phyloP scores from a whole-genome alignment of 1,284 basidiomycete species.

The Irpex sp. region DNA sequence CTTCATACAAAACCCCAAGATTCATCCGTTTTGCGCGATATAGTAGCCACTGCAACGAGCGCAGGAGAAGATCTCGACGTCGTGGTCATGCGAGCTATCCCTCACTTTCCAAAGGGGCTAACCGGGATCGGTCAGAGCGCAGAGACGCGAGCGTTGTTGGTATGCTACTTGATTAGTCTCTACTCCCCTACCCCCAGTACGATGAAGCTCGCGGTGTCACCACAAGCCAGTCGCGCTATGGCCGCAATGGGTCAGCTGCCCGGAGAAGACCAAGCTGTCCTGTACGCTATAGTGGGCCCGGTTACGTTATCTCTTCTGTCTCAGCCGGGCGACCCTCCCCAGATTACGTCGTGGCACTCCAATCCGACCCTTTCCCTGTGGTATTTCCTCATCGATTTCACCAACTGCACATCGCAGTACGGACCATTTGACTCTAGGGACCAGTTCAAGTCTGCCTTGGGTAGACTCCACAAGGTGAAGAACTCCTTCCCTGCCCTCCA shows the following conservation, averaged over 20 bases:
- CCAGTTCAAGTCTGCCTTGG: neutral
- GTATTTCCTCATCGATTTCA: neutral
- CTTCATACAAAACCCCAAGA: neutral
- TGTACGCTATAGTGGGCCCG: neutral
- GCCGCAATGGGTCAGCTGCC: neutral
- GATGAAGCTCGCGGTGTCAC: neutral
- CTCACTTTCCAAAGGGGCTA: neutral
- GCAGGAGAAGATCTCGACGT: neutral
- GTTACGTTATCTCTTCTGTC: neutral
- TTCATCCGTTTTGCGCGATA: neutral
- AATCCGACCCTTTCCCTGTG: neutral
- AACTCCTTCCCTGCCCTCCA: neutral
- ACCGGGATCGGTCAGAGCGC: conserved; percentile 1
- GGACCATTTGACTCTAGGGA: neutral
- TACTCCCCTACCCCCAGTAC: neutral
- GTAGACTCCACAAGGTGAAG: neutral
- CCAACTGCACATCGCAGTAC: neutral
- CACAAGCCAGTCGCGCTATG: neutral
- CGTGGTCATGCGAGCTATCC: neutral
- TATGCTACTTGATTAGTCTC: conserved; percentile 3
- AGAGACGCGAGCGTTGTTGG: conserved; percentile 5
- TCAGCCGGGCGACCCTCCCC: neutral
- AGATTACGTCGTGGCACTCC: neutral
- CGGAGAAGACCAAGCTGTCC: neutral
- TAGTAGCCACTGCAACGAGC: neutral